Evolutionary conservation across 306 rosid species (phyloP).

Genomic region (Dryas alaskensis): DNA sequence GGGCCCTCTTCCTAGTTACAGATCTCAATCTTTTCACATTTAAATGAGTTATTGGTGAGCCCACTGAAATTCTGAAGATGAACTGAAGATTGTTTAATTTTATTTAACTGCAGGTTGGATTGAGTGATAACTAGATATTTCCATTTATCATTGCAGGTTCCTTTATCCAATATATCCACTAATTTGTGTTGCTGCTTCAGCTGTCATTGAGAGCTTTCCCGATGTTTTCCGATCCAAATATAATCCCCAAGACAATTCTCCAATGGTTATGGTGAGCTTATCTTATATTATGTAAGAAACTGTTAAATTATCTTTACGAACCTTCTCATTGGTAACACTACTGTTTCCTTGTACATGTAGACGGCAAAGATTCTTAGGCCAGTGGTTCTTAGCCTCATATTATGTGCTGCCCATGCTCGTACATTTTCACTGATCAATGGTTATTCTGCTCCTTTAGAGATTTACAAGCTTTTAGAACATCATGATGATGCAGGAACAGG

Average conservation of each 20-base stretch:
- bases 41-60: neutral
- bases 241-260: conserved; percentile 39
- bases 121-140: conserved; percentile 12
- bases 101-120: neutral
- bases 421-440: conserved; percentile 92
- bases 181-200: conserved; percentile 92
- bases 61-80: neutral
- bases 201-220: conserved; percentile 94
- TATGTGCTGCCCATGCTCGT: conserved; percentile 87
- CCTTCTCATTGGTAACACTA: conserved; percentile 9
- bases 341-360: conserved; percentile 39
- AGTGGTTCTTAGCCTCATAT: conserved; percentile 66
- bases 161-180: conserved; percentile 97
- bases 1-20: neutral
- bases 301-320: conserved; percentile 13
- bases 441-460: conserved; percentile 88
- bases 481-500: conserved; percentile 66
- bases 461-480: conserved; percentile 85
- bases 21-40: neutral
- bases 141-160: conserved; percentile 53
- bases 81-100: neutral
- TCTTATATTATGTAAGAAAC: neutral
- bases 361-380: conserved; percentile 77
- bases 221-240: conserved; percentile 74
- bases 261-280: conserved; percentile 53